Conservation (phyloP, 371 early-diverging fungal species). For the Mucor circinelloides region DNA sequence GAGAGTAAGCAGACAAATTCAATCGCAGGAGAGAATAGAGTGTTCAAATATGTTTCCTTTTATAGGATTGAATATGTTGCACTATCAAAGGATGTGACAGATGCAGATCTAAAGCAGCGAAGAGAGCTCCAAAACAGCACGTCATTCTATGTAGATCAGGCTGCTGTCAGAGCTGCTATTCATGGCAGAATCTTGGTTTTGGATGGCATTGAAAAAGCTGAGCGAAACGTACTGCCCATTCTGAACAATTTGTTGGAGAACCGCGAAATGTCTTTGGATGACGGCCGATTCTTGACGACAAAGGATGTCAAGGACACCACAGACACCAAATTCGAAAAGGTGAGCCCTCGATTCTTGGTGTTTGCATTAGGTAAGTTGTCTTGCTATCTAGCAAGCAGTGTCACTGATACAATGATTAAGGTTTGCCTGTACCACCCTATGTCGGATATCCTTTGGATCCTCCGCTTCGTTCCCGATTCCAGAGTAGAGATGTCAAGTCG, state of each 20-base stretch:
- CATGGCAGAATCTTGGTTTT: constrained; percentile 79
- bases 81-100: constrained; percentile 78
- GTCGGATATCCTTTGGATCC: constrained; percentile 84
- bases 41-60: not conserved
- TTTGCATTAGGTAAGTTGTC: constrained; percentile 66
- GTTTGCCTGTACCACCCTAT: constrained; percentile 80
- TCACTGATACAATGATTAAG: constrained; percentile 14
- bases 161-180: constrained; percentile 81
- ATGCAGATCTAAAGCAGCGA: constrained; percentile 84
- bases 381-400: too few relatives aligned
- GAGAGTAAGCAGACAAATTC: constrained; percentile 40
- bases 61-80: constrained; percentile 76
- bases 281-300: constrained; percentile 80
- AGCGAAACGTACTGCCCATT: constrained; percentile 86
- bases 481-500: constrained; percentile 65
- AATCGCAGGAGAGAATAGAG: not conserved
- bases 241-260: constrained; percentile 88
- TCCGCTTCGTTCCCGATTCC: constrained; percentile 83
- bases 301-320: constrained; percentile 54
- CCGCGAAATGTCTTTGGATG: constrained; percentile 86
- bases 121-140: constrained; percentile 77
- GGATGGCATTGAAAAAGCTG: constrained; percentile 86
- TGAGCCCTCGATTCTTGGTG: constrained; percentile 73
- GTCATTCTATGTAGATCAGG: constrained; percentile 78
- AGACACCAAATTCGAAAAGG: constrained; percentile 69